Evolutionary conservation across 495 filamentous ascomycete species (phyloP), one percentile per base, ranked within the genome.

Genomic region (Penicillium waksmanii): DNA sequence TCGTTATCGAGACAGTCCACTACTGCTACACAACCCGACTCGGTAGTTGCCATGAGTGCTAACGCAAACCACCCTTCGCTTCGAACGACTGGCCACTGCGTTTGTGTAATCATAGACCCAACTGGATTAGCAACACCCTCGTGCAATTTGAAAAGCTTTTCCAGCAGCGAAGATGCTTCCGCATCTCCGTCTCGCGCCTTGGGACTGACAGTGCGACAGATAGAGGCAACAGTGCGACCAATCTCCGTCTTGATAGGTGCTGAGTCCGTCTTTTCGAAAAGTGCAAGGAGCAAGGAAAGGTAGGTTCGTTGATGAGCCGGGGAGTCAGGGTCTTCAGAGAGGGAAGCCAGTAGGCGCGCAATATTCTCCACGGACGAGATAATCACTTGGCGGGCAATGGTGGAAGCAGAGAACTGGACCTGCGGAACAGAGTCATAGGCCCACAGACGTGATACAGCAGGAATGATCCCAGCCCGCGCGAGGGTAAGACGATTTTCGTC

Each of bases 51-150:
- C 82, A 94, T 89, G 31, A 93, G 73, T 3, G 89, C 90, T 15
- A 93, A 75, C 3, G 87, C 85, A 66, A 93, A 92, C 76, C 89
- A 85, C 0, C 85, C 85, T 68, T 95, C 90, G 58, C 85, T 86
- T 9, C 86, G 80, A 15, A 94, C 77, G 21, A 86, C 79, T 1
- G 89, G 86, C 77, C 87, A 92, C 64, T 87, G 86, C 3, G 76
- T 77, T 57, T 93, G 89, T 6, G 79, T 81, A 36, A 88, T 76
- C 73, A 93, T 86, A 49, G 79, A 80, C 56, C 80, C 73, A 4
- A 95, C 65, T 6, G 86, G 80, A 25, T 77, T 69, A 3, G 80
- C 71, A 25, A 92, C 64, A 43, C 77, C 73, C 3, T 70, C 61
- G 47, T 89, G 81, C 21, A 78, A 60, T 3, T 52, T 58, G 64